Conservation (phyloP, 352 stramenopile genomes). For the Pythium sp. region DNA sequence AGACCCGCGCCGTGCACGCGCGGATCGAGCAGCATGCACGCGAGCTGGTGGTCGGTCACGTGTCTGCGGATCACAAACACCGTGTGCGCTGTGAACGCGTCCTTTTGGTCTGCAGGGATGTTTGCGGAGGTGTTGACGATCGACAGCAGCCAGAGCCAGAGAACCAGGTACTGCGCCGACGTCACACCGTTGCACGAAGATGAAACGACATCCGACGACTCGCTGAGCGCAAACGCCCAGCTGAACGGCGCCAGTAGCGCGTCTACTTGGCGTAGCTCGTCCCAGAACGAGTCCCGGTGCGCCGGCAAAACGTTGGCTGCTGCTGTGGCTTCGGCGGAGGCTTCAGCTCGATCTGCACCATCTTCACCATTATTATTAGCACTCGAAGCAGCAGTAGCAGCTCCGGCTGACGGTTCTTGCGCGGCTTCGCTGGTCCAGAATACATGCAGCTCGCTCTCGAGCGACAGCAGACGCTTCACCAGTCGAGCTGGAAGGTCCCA, state of each 20-base stretch:
- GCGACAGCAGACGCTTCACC: conserved; percentile 24
- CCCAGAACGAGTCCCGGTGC: conserved; percentile 32
- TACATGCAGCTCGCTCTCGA: conserved; percentile 24
- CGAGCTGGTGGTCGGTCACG: conserved; percentile 35
- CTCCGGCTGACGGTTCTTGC: neutral
- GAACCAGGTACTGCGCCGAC: conserved; percentile 39
- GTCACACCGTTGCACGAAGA: conserved; percentile 15
- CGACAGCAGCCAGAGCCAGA: conserved; percentile 47
- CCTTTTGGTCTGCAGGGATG: conserved; percentile 17
- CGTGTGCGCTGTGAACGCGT: conserved; percentile 8
- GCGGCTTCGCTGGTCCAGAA: conserved; percentile 17
- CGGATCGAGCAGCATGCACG: conserved; percentile 45
- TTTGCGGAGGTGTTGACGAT: conserved; percentile 16
- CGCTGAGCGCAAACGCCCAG: conserved; percentile 42
- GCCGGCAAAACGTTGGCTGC: neutral
- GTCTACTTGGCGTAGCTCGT: conserved; percentile 29
- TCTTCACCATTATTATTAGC: too few relatives aligned
- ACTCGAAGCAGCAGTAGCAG: too few relatives aligned
- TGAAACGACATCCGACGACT: conserved; percentile 16
- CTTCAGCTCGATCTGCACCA: too few relatives aligned
- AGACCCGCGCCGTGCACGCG: conserved; percentile 38
- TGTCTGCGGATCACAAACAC: conserved; percentile 16
- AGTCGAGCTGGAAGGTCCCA: conserved; percentile 24
- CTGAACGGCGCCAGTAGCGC: conserved; percentile 38
- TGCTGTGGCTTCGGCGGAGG: neutral